Percentiles rank a stretch among this genome's conserved stretches.
phyloP scores from a whole-genome alignment of 768 basidiomycete species.

The Calvatia gigantea region DNA sequence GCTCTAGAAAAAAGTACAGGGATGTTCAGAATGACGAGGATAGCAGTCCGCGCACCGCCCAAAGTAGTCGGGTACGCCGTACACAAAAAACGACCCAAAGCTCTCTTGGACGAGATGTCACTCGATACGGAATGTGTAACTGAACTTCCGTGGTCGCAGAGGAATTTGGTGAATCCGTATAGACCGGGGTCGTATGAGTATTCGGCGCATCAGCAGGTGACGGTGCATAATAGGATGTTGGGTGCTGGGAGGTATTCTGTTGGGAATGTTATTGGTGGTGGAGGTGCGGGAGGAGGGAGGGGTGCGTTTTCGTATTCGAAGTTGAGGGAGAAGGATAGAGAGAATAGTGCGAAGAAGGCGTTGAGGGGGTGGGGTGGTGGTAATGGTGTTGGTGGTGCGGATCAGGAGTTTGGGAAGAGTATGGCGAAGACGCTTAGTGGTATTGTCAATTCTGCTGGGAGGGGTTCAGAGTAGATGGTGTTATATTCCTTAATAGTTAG shows the following conservation, averaged over 20 bases:
- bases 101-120: neutral
- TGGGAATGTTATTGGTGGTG: neutral
- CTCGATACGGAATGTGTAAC: neutral
- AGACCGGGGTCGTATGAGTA: slow-evolving; percentile 4
- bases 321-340: neutral
- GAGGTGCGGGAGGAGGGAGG: neutral
- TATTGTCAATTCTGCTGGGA: no score
- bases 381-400: neutral
- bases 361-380: neutral
- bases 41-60: neutral
- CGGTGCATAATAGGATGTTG: no score
- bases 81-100: neutral
- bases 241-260: neutral
- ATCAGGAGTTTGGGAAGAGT: neutral
- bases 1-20: neutral
- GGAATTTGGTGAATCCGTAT: neutral
- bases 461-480: no score
- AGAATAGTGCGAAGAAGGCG: neutral
- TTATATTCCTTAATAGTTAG: no score
- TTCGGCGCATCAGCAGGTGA: neutral
- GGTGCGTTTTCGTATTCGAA: neutral
- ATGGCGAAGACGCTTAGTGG: neutral
- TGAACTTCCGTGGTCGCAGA: neutral
- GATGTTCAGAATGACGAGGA: neutral
- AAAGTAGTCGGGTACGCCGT: neutral